Percentiles rank a stretch among this genome's conserved stretches.
These are phyloP conservation scores for Ramaria rubella DNA, from an alignment of 768 basidiomycete species.

Conservation along the genomic window DNA sequence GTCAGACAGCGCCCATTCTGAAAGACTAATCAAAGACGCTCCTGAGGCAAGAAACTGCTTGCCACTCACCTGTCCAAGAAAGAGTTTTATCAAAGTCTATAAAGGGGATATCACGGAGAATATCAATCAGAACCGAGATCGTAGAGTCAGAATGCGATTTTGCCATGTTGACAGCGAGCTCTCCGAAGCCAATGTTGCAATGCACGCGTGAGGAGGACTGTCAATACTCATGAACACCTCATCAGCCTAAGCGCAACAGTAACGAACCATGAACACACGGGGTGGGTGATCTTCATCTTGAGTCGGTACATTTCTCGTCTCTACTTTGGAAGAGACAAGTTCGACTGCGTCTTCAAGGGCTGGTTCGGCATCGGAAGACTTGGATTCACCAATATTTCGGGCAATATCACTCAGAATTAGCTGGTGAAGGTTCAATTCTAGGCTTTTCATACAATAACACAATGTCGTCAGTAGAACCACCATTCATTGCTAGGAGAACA, in stretches of 20 bases:
- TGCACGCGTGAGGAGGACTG: slow-evolving; percentile 69
- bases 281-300: slow-evolving; percentile 24
- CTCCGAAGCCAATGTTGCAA: slow-evolving; percentile 79
- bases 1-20: slow-evolving; percentile 85
- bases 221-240: slow-evolving; percentile 1
- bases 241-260: background rate
- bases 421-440: slow-evolving; percentile 75
- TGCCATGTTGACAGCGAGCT: slow-evolving; percentile 62
- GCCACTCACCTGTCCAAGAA: slow-evolving; percentile 65
- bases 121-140: slow-evolving; percentile 54
- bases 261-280: slow-evolving; percentile 53
- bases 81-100: slow-evolving; percentile 74
- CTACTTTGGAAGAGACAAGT: slow-evolving; percentile 56
- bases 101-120: slow-evolving; percentile 65
- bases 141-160: slow-evolving; percentile 45
- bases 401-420: slow-evolving; percentile 72
- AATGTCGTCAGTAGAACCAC: background rate
- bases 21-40: background rate
- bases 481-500: slow-evolving; percentile 5
- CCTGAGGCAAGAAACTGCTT: background rate
- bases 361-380: slow-evolving; percentile 31
- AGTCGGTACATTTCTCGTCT: slow-evolving; percentile 27
- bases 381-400: slow-evolving; percentile 37
- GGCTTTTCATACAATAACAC: slow-evolving; percentile 34
- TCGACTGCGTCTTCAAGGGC: slow-evolving; percentile 44